A percentile compares a stretch with the other conserved stretches of the same genome.
Evolutionary conservation across 805 yeast species (phyloP).

Genomic region (Barnettozyma californica): DNA sequence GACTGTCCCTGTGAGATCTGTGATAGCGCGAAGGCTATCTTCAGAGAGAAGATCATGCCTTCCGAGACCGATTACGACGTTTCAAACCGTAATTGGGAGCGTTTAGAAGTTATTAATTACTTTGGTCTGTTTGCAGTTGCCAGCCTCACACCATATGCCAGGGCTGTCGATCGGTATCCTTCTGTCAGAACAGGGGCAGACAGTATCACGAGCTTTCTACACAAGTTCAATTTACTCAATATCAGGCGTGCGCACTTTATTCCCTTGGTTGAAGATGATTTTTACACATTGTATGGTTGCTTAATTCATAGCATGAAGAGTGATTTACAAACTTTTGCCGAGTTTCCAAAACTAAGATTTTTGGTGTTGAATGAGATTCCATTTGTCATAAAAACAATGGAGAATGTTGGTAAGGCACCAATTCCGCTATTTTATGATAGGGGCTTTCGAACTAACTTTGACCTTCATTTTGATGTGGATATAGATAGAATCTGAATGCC

Average conservation of each 20-base stretch:
- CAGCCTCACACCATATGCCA: slow-evolving; percentile 36
- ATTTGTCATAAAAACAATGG: slow-evolving; percentile 26
- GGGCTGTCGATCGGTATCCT: slow-evolving; percentile 38
- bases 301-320: slow-evolving; percentile 33
- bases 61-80: slow-evolving; percentile 26
- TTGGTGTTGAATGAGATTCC: slow-evolving; percentile 36
- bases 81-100: slow-evolving; percentile 24
- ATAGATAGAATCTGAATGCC: background rate
- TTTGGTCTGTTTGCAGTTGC: slow-evolving; percentile 32
- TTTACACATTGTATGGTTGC: slow-evolving; percentile 31
- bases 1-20: slow-evolving; percentile 21
- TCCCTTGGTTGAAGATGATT: slow-evolving; percentile 28
- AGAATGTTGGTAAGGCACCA: slow-evolving; percentile 23
- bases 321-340: slow-evolving; percentile 32
- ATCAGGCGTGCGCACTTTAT: slow-evolving; percentile 18
- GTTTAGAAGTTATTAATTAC: slow-evolving; percentile 30
- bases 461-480: background rate
- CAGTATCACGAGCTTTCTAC: slow-evolving; percentile 27
- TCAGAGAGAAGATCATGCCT: slow-evolving; percentile 30
- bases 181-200: slow-evolving; percentile 38
- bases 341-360: slow-evolving; percentile 31
- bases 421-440: slow-evolving; percentile 33
- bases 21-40: slow-evolving; percentile 25
- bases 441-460: slow-evolving; percentile 28
- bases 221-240: slow-evolving; percentile 23